Base-by-base conservation (phyloP, 371 early-diverging fungal genomes). In the Saksenaea vasiformis region DNA sequence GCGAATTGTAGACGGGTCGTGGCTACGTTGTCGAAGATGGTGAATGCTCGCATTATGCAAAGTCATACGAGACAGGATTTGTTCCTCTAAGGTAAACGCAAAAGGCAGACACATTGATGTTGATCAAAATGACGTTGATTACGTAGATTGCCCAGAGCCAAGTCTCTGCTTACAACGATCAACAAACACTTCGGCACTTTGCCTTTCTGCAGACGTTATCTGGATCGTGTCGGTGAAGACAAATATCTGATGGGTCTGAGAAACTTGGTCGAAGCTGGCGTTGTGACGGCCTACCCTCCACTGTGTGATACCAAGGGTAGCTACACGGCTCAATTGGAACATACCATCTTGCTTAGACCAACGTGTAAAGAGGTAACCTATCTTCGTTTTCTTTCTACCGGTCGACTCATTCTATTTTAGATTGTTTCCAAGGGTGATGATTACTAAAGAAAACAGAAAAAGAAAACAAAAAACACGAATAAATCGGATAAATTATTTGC, bases 321-420 rank as follows among this genome's bases (percentile, higher is more conserved):
- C 56, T 96, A 90, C 74, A 98, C 99, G 22, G 98, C 99, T 3
- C 99, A 99, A 83, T 98, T 88, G 69, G 99, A 99, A 73, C 99
- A 99, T 76, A 99, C 99, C 3, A 78, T 98, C 26, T 74, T 97
- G 28, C 78, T 98, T 41, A 84, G 93, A 66, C 97, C 98, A 5
- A 95, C 93, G 1, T 84, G 89, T 68, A 97, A 97, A 79, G 98
- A 97, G 77, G 92, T 87, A 72, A 58, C 36, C 39, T 13, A 28
- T 22, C 19, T 27, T 28, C n/a, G 4, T 35, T 54, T 10, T 19
- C 17, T 26, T 13, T 38, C 54, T 15, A 56, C 15, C 4, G 13
- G 3, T 38, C 17, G 31, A 53, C 22, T 36, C 51, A 36, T 58
- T 58, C 34, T 47, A 0, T 22, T 44, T 63, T 68, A 74, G 76